Evolutionary conservation across 2,329 filamentous ascomycete genomes (phyloP).

Genomic region (Fusarium odoratissimum): DNA sequence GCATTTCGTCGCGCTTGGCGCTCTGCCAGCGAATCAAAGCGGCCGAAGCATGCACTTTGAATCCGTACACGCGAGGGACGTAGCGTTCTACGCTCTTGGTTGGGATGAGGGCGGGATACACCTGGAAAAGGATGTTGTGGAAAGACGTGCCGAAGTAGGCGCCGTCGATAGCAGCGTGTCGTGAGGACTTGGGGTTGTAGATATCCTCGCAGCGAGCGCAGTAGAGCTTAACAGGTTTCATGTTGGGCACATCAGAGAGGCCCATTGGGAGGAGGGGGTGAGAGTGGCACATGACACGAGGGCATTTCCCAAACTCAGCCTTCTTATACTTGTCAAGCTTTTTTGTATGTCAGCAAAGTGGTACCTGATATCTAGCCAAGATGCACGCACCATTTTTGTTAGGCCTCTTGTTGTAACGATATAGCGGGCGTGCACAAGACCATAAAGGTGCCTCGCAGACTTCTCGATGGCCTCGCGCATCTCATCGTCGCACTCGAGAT

Average conservation of each 20-base stretch:
- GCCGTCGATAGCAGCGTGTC: constrained; percentile 94
- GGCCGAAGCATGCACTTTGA: constrained; percentile 92
- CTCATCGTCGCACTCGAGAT: constrained; percentile 98
- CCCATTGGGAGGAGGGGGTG: constrained; percentile 96
- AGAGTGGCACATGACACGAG: constrained; percentile 92
- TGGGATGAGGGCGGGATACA: constrained; percentile 91
- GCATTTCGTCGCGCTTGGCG: constrained; percentile 82
- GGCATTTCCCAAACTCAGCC: constrained; percentile 97
- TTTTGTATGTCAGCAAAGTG: not conserved
- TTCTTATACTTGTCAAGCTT: constrained; percentile 99
- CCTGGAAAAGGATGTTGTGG: constrained; percentile 99
- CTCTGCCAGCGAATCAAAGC: constrained; percentile 93
- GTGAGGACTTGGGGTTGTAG: constrained; percentile 98
- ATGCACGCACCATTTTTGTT: constrained; percentile 84
- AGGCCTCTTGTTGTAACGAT: constrained; percentile 95
- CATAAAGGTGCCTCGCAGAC: constrained; percentile 94
- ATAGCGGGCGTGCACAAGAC: constrained; percentile 94
- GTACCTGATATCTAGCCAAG: not conserved
- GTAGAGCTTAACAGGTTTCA: constrained; percentile 95
- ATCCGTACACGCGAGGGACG: constrained; percentile 91
- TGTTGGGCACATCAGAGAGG: constrained; percentile 86
- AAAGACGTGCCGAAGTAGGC: constrained; percentile 99
- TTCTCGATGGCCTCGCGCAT: constrained; percentile 99
- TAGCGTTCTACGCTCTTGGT: constrained; percentile 88
- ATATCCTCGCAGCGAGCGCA: constrained; percentile 97